Evolutionary conservation across 2,329 filamentous ascomycete species (phyloP).

Genomic region (Pseudogymnoascus sp.): DNA sequence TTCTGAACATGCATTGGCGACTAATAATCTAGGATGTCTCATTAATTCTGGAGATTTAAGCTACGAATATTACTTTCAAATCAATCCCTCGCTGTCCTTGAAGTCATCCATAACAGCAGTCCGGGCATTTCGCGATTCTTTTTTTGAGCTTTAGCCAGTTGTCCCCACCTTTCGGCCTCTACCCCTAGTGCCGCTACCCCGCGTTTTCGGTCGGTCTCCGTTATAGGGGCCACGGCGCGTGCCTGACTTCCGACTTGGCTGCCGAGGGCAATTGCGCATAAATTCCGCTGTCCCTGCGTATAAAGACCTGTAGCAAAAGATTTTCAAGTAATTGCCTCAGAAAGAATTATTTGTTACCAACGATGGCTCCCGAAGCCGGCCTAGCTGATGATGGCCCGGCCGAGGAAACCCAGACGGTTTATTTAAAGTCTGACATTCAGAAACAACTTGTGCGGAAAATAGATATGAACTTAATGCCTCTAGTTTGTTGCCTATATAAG

Average conservation of each 20-base stretch:
- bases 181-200: neutral
- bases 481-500: conserved; percentile 20
- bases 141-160: neutral
- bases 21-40: neutral
- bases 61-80: neutral
- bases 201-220: neutral
- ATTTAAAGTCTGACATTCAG: conserved; percentile 30
- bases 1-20: neutral
- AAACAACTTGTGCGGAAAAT: conserved; percentile 45
- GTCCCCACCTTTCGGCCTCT: neutral
- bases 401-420: neutral
- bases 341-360: neutral
- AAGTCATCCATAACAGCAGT: neutral
- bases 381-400: neutral
- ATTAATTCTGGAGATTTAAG: neutral
- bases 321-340: neutral
- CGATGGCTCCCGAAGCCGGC: neutral
- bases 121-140: neutral
- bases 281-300: neutral
- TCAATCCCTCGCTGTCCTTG: neutral
- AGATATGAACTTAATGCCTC: conserved; percentile 45
- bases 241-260: neutral
- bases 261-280: neutral
- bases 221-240: neutral
- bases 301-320: neutral